phyloP scores from a whole-genome alignment of 108 stramenopile species.

The Pseudonitzschia pungens region DNA sequence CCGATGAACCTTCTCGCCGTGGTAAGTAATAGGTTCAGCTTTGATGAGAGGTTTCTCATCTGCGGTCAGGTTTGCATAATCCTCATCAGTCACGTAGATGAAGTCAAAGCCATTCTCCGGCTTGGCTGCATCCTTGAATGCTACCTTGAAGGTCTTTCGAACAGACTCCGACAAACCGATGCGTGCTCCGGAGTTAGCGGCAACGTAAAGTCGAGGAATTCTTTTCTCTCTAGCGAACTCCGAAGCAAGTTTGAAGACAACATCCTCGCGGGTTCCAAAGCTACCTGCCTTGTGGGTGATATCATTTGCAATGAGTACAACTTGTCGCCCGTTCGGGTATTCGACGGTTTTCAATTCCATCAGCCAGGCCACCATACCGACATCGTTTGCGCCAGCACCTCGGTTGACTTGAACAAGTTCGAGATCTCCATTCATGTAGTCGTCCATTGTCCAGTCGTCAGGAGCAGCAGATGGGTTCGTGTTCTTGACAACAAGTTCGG shows the following conservation, averaged over 20 bases:
- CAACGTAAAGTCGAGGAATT: slow-evolving; percentile 94
- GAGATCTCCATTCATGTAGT: slow-evolving; percentile 78
- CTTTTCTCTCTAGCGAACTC: slow-evolving; percentile 85
- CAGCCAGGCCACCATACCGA: slow-evolving; percentile 99
- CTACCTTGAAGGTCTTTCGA: slow-evolving; percentile 90
- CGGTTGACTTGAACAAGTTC: slow-evolving; percentile 84
- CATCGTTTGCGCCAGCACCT: slow-evolving; percentile 93
- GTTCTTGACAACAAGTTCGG: slow-evolving; percentile 91
- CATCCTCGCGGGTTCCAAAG: slow-evolving; percentile 98
- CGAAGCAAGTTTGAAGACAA: slow-evolving; percentile 95
- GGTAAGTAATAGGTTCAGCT: slow-evolving; percentile 46
- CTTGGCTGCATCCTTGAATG: slow-evolving; percentile 91
- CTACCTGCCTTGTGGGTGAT: slow-evolving; percentile 97
- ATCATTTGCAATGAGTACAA: slow-evolving; percentile 99
- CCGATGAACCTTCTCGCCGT: slow-evolving; percentile 67
- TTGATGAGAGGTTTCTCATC: slow-evolving; percentile 34
- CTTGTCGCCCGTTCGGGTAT: slow-evolving; percentile 92
- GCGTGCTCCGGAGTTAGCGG: slow-evolving; percentile 95
- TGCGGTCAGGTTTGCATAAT: slow-evolving; percentile 69
- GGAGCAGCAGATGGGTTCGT: slow-evolving; percentile 39
- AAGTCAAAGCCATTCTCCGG: slow-evolving; percentile 96
- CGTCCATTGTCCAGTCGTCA: slow-evolving; percentile 78
- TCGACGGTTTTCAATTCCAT: slow-evolving; percentile 94
- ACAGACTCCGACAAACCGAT: slow-evolving; percentile 97
- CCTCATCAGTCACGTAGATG: slow-evolving; percentile 88